A percentile compares a stretch with the other conserved stretches of the same genome.
Evolutionary conservation across 768 basidiomycete genomes (phyloP).

Genomic region (Tulasnella sp.): DNA sequence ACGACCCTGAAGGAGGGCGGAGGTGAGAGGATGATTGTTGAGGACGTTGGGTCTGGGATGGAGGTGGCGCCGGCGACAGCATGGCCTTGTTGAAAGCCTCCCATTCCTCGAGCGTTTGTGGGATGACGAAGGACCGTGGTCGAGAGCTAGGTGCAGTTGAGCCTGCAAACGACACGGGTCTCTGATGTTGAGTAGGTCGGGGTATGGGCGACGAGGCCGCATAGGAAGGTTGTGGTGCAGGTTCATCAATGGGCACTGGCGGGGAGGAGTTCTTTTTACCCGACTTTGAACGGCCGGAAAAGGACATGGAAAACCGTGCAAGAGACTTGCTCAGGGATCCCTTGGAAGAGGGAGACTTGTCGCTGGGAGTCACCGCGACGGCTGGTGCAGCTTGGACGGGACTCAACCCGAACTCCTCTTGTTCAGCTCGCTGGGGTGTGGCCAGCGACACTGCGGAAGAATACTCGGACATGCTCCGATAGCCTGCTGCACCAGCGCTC

Average conservation of each 20-base stretch:
- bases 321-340: not conserved
- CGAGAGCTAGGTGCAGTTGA: not conserved
- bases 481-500: not conserved
- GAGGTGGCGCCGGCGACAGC: not conserved
- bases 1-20: not conserved
- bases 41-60: not conserved
- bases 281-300: not conserved
- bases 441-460: not conserved
- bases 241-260: not conserved
- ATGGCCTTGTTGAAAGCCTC: slow-evolving; percentile 6
- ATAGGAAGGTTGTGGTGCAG: not conserved
- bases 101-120: slow-evolving; percentile 12
- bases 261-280: not conserved
- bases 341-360: not conserved
- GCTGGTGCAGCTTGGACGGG: not conserved
- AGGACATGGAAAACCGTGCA: not conserved
- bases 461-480: not conserved
- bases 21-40: not conserved
- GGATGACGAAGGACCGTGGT: not conserved
- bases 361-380: not conserved
- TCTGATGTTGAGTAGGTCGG: too few species aligned
- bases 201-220: too few species aligned
- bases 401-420: not conserved
- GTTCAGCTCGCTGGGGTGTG: too few species aligned
- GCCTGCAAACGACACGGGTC: not conserved